Percentiles rank a stretch among this genome's conserved stretches.
Conservation (phyloP, 2,329 filamentous ascomycete species). For the Neofusicoccum sp. region DNA sequence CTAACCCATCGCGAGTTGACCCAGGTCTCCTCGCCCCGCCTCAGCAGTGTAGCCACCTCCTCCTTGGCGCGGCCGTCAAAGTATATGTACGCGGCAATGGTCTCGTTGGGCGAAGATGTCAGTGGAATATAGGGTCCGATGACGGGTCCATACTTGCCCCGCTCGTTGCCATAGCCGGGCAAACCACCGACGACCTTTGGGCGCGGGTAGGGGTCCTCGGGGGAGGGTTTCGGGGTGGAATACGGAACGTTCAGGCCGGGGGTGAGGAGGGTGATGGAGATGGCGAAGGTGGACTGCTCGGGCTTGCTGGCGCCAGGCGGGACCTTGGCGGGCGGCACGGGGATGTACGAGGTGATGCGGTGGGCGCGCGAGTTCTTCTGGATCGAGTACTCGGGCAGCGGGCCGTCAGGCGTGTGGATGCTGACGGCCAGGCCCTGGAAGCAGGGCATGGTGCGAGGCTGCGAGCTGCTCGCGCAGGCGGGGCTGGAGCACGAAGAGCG, state of each 20-base stretch:
- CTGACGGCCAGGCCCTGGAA: constrained; percentile 99
- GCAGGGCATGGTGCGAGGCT: constrained; percentile 68
- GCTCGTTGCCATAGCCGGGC: constrained; percentile 52
- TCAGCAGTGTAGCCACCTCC: constrained; percentile 89
- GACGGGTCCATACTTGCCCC: constrained; percentile 55
- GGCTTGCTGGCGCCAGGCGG: constrained; percentile 66
- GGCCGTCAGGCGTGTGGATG: constrained; percentile 79
- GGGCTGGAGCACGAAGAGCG: constrained; percentile 18
- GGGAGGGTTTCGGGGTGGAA: constrained; percentile 77
- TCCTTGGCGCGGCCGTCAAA: constrained; percentile 95
- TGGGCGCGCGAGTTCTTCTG: constrained; percentile 89
- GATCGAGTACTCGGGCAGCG: constrained; percentile 88
- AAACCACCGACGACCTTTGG: constrained; percentile 77
- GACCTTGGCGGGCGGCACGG: constrained; percentile 84
- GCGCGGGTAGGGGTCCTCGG: constrained; percentile 74
- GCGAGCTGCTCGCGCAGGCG: not conserved
- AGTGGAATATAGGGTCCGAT: constrained; percentile 86
- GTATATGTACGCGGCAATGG: constrained; percentile 97
- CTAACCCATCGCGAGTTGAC: constrained; percentile 98
- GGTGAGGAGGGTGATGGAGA: constrained; percentile 93
- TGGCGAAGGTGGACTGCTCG: constrained; percentile 93
- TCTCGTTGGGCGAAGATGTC: constrained; percentile 92
- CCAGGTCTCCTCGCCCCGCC: constrained; percentile 96
- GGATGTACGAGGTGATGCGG: constrained; percentile 95
- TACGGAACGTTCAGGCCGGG: constrained; percentile 87